These are phyloP conservation scores for Penicillium dipodomyicola DNA, from an alignment of 495 filamentous ascomycete genomes.

Conservation along the genomic window DNA sequence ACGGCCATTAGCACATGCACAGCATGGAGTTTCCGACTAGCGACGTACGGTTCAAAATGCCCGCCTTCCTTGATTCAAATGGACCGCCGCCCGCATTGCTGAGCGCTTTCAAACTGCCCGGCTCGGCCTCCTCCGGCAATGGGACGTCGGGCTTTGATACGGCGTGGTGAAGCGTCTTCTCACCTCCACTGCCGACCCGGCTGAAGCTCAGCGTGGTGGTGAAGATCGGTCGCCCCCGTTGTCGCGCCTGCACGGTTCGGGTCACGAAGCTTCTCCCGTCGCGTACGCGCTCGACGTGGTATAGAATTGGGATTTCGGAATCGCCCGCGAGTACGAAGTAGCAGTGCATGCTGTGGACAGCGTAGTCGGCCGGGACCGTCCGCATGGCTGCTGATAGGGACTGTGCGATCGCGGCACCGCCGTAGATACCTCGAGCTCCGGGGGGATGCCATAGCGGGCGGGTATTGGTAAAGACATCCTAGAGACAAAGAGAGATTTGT, in stretches of 20 bases:
- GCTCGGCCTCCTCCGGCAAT: conserved; percentile 24
- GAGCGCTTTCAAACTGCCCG: conserved; percentile 26
- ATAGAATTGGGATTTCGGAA: conserved; percentile 79
- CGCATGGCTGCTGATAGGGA: conserved; percentile 82
- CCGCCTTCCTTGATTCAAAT: conserved; percentile 42
- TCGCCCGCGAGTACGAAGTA: conserved; percentile 95
- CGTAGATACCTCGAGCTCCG: conserved; percentile 89
- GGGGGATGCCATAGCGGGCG: conserved; percentile 86
- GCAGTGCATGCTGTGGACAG: conserved; percentile 94
- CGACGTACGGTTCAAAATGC: conserved; percentile 44
- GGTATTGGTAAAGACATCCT: conserved; percentile 93
- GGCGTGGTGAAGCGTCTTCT: conserved; percentile 51
- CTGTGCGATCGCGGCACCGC: conserved; percentile 90
- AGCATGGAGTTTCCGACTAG: not conserved
- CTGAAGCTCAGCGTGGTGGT: conserved; percentile 91
- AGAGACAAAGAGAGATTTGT: conserved; percentile 4
- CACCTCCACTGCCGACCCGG: conserved; percentile 63
- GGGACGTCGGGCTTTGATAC: conserved; percentile 32
- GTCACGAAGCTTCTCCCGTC: conserved; percentile 90
- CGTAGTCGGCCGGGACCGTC: conserved; percentile 77
- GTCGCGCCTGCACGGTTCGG: conserved; percentile 90
- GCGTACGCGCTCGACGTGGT: conserved; percentile 88
- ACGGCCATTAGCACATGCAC: not conserved
- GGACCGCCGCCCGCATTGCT: conserved; percentile 39
- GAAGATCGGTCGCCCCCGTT: conserved; percentile 88